phyloP scores from a whole-genome alignment of 2,329 filamentous ascomycete species.

The Ophiostoma triangulosporum region DNA sequence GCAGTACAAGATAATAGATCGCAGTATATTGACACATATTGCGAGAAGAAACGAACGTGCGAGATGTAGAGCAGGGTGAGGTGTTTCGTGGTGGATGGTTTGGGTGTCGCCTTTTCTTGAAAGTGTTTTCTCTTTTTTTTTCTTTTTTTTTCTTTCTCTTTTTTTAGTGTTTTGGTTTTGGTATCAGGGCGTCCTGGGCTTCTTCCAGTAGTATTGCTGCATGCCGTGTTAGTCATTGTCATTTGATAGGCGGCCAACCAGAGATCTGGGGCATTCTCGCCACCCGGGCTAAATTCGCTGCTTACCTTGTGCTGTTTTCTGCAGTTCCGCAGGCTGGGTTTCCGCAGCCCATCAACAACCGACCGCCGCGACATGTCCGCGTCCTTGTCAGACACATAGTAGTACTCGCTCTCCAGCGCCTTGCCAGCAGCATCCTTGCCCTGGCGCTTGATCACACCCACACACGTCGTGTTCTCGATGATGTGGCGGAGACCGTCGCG shows the following conservation, averaged over 20 bases:
- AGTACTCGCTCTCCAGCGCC: constrained; percentile 87
- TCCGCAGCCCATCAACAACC: constrained; percentile 73
- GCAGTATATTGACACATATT: not conserved
- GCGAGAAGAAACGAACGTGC: not conserved
- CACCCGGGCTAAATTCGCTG: constrained; percentile 7
- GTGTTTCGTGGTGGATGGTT: not conserved
- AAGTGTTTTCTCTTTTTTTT: not conserved
- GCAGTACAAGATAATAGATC: not conserved
- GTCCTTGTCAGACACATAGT: constrained; percentile 85
- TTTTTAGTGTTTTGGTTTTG: not conserved
- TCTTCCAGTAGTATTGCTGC: constrained; percentile 11
- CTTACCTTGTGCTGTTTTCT: constrained; percentile 94
- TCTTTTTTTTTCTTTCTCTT: not conserved
- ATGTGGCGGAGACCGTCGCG: constrained; percentile 54
- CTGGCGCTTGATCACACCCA: constrained; percentile 78
- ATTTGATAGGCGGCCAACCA: not conserved
- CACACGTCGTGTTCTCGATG: constrained; percentile 60
- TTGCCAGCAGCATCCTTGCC: constrained; percentile 96
- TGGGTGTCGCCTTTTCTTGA: not conserved
- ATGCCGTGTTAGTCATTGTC: not conserved
- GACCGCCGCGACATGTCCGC: constrained; percentile 63
- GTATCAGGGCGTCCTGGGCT: constrained; percentile 5
- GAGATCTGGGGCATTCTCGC: not conserved
- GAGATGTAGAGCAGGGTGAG: not conserved
- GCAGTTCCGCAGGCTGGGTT: constrained; percentile 78